phyloP scores from a whole-genome alignment of 2,329 filamentous ascomycete genomes.

The Erysiphe pulchra region DNA sequence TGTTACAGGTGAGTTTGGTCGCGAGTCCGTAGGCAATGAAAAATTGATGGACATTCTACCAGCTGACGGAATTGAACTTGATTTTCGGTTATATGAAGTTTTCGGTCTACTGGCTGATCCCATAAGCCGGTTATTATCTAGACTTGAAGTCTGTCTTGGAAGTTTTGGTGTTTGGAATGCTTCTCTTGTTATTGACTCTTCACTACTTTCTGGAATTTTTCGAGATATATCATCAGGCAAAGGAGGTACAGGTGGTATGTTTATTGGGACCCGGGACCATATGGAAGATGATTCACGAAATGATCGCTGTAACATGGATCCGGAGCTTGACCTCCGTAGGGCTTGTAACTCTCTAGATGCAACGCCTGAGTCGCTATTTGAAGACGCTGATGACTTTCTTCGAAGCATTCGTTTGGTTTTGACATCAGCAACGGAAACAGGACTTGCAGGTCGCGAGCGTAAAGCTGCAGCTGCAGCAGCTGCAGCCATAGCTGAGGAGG shows the following conservation, averaged over 20 bases:
- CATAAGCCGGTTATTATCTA: constrained; percentile 2
- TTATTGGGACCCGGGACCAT: constrained; percentile 18
- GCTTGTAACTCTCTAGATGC: constrained; percentile 17
- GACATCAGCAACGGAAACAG: constrained; percentile 55
- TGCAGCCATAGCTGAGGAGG: constrained; percentile 32
- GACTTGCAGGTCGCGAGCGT: constrained; percentile 49
- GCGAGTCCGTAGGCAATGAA: constrained; percentile 21
- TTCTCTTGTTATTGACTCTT: constrained; percentile 12
- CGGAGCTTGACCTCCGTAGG: constrained; percentile 39
- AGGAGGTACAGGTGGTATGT: constrained; percentile 49
- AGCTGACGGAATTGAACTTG: constrained; percentile 17
- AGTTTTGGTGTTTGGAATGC: constrained; percentile 11
- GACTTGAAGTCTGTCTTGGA: constrained; percentile 2
- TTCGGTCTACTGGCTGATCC: constrained; percentile 14
- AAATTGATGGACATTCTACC: constrained; percentile 23
- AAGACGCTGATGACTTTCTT: constrained; percentile 46
- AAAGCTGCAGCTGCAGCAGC: constrained; percentile 73
- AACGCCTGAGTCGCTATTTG: constrained; percentile 25
- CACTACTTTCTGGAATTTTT: constrained; percentile 14
- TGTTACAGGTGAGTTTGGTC: constrained; percentile 10
- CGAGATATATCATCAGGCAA: constrained; percentile 26
- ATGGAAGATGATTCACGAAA: constrained; percentile 54
- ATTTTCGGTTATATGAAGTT: constrained; percentile 1
- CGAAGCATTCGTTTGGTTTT: constrained; percentile 69
- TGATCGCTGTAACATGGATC: constrained; percentile 72